Evolutionary conservation across 2,329 filamentous ascomycete species (phyloP), one percentile per base, ranked within the genome.

Genomic region (Stromatinia cepivora): DNA sequence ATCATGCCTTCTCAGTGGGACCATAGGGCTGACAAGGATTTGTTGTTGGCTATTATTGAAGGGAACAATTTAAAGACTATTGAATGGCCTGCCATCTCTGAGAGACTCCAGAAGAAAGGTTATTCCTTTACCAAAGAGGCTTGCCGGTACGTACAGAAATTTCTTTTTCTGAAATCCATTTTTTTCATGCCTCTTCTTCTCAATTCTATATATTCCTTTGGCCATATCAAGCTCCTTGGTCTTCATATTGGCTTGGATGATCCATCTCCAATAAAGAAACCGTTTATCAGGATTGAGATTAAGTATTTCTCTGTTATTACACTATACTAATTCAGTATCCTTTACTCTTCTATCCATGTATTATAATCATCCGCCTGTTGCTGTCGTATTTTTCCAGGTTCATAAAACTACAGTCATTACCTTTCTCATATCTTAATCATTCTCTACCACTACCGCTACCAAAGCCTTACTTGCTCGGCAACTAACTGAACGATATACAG

Each of bases 11-110:
- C 45, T 34, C 65, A 72, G 28, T 78, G 77, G 77, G 70, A 76
- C 34, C 59, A 73, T 31, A 67, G 67, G 10, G 72, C 76, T 17
- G 76, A 78, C 58, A 71, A 70, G 42, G 73, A 77, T 61, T 68
- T 78, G n/a, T 72, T 78, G 17, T 71, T 78, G 2, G 67, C 72
- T 1, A 76, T 78, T 46, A 76, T 78, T 42, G 75, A 75, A 4
- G 71, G 71, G 22, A 73, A 72, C n/a, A 61, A 71, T 17, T 50
- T 77, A 2, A 75, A 73, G 36, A 52, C 66, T 10, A 74, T 76
- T 31, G 63, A 72, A 11, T 78, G 77, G 77, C 62, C 69, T 7
- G 62, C 39, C 1, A 73, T 78, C 20, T 50, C 76, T 7, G 66
- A 42, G 0, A 67, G 66, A 34, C 73, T 78, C 70, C n/a, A 62